Conservation (phyloP, 208 protist species). For the Leishmania arabica region DNA sequence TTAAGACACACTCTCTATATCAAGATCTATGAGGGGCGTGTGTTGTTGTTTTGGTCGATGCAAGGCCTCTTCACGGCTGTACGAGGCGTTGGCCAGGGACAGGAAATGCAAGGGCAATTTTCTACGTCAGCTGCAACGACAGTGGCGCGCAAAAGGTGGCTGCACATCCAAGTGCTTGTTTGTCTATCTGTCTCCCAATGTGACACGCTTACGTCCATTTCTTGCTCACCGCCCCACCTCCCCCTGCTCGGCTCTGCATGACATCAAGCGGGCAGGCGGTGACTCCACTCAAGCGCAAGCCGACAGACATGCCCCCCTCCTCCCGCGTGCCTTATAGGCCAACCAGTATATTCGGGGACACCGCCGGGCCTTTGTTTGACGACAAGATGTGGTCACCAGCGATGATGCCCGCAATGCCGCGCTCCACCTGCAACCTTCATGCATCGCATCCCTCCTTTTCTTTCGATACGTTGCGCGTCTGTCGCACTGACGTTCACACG, state of each 20-base stretch:
- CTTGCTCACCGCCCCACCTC: neutral
- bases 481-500: neutral
- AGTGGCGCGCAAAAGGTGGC: neutral
- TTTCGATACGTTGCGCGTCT: neutral
- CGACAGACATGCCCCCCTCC: neutral
- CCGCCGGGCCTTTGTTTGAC: neutral
- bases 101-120: neutral
- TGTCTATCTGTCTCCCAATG: too few relatives aligned
- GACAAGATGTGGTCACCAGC: neutral
- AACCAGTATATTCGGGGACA: neutral
- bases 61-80: neutral
- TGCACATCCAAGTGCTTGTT: neutral
- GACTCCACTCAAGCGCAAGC: neutral
- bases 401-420: neutral
- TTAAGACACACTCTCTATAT: neutral
- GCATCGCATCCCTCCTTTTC: neutral
- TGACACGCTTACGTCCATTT: neutral
- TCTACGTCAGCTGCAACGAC: neutral
- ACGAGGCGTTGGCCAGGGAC: neutral
- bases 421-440: neutral
- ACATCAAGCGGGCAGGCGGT: too few relatives aligned
- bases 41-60: too few relatives aligned
- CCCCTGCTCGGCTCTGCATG: neutral
- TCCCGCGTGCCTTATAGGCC: neutral
- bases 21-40: neutral